Percentiles rank a stretch among this genome's conserved stretches.
Evolutionary conservation across 768 basidiomycete species (phyloP).

Genomic region (Macrolepiota dolichaula): DNA sequence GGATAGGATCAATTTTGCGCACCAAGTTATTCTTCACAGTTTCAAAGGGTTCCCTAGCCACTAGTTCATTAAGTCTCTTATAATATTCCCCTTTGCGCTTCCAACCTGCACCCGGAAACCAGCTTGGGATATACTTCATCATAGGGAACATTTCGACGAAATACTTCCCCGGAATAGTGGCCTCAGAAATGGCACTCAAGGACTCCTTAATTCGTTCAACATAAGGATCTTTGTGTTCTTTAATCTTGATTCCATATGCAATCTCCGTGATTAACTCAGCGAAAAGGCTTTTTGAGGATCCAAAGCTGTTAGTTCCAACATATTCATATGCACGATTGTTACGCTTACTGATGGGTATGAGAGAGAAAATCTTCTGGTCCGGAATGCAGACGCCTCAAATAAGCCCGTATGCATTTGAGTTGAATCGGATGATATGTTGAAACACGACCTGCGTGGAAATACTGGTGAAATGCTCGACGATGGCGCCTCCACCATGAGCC

Average conservation of each 20-base stretch:
- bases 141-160: neutral
- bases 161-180: neutral
- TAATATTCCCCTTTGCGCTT: neutral
- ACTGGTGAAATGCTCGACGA: neutral
- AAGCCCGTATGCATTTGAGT: constrained; percentile 30
- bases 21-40: neutral
- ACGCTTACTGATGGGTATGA: neutral
- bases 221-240: constrained; percentile 15
- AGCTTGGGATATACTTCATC: neutral
- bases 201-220: neutral
- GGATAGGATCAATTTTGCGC: neutral
- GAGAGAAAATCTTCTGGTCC: neutral
- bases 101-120: neutral
- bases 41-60: neutral
- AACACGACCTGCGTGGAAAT: neutral
- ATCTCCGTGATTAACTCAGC: constrained; percentile 35
- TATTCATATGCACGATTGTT: neutral
- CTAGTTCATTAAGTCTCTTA: neutral
- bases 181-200: constrained; percentile 17
- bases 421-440: constrained; percentile 20
- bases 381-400: constrained; percentile 27
- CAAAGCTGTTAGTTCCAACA: neutral
- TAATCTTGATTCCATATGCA: constrained; percentile 26
- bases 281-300: constrained; percentile 25
- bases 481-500: constrained; percentile 6